Percentiles rank a stretch among this genome's conserved stretches.
Conservation (phyloP, 805 yeast species). For the Saccharomycopsis sp. region DNA sequence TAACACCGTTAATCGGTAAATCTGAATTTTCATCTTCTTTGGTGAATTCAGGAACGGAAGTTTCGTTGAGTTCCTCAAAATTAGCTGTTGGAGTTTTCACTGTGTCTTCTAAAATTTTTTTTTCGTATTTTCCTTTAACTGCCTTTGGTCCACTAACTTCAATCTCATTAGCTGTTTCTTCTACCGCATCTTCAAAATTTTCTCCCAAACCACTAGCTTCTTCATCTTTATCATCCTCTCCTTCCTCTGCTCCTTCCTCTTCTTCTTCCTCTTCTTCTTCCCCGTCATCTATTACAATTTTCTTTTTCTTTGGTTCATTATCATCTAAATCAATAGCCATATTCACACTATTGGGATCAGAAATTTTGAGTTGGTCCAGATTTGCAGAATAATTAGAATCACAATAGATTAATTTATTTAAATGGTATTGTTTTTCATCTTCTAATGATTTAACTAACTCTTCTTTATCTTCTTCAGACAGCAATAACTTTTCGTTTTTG, state of each 20-base stretch:
- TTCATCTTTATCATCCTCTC: neutral
- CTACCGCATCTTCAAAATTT: neutral
- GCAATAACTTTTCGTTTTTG: neutral
- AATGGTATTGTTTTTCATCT: neutral
- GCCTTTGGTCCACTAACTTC: neutral
- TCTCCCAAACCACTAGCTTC: neutral
- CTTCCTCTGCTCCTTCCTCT: neutral
- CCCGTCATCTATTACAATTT: slow-evolving; percentile 15
- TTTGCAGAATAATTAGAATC: neutral
- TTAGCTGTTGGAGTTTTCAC: no score
- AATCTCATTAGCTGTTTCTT: neutral
- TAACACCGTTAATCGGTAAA: no score
- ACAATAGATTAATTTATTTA: neutral
- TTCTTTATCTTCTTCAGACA: neutral
- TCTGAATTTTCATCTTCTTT: no score
- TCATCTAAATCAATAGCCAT: neutral
- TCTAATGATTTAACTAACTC: neutral
- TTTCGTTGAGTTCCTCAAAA: no score
- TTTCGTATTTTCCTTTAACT: neutral
- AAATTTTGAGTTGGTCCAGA: neutral
- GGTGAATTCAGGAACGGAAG: no score
- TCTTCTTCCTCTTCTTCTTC: neutral
- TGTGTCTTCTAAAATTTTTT: no score
- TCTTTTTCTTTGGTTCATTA: slow-evolving; percentile 1
- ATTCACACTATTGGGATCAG: neutral